phyloP scores from a whole-genome alignment of 2,329 filamentous ascomycete species.

The Microdochium nivale region DNA sequence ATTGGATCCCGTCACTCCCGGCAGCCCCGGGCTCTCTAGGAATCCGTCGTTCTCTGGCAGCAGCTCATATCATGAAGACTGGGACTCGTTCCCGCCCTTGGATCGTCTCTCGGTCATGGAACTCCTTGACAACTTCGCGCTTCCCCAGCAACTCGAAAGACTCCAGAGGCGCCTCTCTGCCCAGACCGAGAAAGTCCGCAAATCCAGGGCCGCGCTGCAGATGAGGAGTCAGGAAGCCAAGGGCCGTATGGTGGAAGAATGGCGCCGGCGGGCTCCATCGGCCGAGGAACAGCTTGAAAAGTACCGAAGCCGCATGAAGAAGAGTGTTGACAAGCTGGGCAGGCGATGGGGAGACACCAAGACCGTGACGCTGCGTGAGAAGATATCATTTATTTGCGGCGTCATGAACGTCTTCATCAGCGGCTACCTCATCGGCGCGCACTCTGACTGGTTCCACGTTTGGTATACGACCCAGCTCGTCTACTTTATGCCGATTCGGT shows the following conservation, averaged over 20 bases:
- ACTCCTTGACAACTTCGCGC: conserved; percentile 84
- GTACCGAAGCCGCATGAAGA: conserved; percentile 80
- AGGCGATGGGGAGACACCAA: conserved; percentile 84
- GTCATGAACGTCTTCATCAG: conserved; percentile 97
- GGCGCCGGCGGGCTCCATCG: conserved; percentile 75
- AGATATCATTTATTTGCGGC: conserved; percentile 90
- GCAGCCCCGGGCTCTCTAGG: conserved; percentile 57
- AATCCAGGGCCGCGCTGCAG: conserved; percentile 73
- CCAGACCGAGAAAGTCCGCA: conserved; percentile 77
- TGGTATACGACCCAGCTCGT: conserved; percentile 86
- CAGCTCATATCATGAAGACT: conserved; percentile 81
- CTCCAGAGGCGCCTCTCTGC: conserved; percentile 74
- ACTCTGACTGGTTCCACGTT: conserved; percentile 76
- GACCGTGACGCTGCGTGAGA: conserved; percentile 81
- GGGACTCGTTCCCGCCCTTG: conserved; percentile 77
- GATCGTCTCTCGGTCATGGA: conserved; percentile 90
- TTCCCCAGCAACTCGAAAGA: conserved; percentile 85
- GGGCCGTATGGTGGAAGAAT: conserved; percentile 86
- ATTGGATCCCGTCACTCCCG: conserved; percentile 35
- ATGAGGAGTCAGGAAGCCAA: conserved; percentile 69
- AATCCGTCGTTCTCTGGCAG: conserved; percentile 76
- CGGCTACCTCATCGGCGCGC: conserved; percentile 83
- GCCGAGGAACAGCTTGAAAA: conserved; percentile 89
- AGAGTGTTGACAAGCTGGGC: conserved; percentile 79
- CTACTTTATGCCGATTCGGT: conserved; percentile 97